phyloP scores from a whole-genome alignment of 331 rosid genomes.

The Dryas integrifolia region DNA sequence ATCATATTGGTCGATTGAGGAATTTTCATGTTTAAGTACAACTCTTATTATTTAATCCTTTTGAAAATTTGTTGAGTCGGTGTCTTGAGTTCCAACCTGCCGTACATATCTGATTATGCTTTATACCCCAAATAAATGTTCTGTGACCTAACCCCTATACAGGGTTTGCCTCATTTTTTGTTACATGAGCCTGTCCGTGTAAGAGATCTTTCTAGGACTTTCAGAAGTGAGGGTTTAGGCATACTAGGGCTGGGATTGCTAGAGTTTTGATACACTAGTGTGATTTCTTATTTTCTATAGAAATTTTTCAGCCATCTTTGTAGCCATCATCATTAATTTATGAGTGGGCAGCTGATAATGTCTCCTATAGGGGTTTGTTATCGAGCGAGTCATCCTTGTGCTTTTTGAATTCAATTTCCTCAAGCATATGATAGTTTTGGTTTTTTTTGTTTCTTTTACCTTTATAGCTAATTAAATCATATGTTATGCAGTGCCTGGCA shows the following conservation, averaged over 20 bases:
- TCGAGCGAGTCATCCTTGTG: background rate
- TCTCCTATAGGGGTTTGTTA: background rate
- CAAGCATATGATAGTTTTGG: background rate
- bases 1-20: background rate
- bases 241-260: background rate
- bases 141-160: background rate
- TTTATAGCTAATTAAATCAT: conserved; percentile 23
- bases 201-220: background rate
- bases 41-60: background rate
- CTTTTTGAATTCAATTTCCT: background rate
- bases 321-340: background rate
- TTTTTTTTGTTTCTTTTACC: background rate
- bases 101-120: background rate
- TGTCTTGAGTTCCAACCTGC: background rate
- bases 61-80: background rate
- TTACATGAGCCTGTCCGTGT: background rate
- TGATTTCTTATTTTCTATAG: background rate
- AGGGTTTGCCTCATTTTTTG: background rate
- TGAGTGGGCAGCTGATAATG: background rate
- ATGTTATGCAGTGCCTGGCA: conserved; percentile 80
- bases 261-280: background rate
- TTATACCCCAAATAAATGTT: background rate
- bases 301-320: background rate
- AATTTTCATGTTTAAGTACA: background rate
- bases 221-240: background rate